Evolutionary conservation across 1,139 yeast species (phyloP).

Genomic region (Taphrina wiesneri): DNA sequence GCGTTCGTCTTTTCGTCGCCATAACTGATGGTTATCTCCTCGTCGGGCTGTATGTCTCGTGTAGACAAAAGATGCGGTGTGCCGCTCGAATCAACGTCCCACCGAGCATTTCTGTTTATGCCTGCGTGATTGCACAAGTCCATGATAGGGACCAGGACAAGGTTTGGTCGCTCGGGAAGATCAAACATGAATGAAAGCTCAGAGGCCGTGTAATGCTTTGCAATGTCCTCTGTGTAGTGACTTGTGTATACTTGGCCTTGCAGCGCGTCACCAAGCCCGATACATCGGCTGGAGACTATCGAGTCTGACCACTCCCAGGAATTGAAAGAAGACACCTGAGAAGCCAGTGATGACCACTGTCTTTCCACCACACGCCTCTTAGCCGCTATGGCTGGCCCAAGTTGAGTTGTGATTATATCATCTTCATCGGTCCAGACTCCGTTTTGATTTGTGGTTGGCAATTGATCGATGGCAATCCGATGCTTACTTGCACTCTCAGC

Average conservation of each 20-base stretch:
- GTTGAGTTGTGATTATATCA: background rate
- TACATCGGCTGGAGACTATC: conserved; percentile 18
- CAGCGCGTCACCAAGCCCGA: conserved; percentile 12
- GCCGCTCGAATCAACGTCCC: conserved; percentile 12
- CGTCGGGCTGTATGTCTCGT: conserved; percentile 29
- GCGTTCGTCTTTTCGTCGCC: conserved; percentile 47
- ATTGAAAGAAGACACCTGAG: background rate
- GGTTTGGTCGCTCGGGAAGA: background rate
- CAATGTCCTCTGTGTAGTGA: background rate
- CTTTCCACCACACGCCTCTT: conserved; percentile 6
- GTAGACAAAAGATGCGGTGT: conserved; percentile 25
- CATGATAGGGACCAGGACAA: conserved; percentile 18
- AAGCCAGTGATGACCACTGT: conserved; percentile 9
- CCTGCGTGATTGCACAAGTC: conserved; percentile 32
- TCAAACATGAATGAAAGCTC: background rate
- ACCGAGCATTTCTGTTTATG: background rate
- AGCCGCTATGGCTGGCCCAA: conserved; percentile 5
- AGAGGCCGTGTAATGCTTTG: background rate
- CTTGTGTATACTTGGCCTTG: background rate
- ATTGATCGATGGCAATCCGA: background rate
- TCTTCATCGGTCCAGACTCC: conserved; percentile 18
- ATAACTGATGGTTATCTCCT: conserved; percentile 47
- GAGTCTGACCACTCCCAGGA: conserved; percentile 29
- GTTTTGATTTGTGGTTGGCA: conserved; percentile 13
- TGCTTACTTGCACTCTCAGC: background rate